Conservation (phyloP, 108 stramenopile genomes). For the Cyclostephanos tholiformis region DNA sequence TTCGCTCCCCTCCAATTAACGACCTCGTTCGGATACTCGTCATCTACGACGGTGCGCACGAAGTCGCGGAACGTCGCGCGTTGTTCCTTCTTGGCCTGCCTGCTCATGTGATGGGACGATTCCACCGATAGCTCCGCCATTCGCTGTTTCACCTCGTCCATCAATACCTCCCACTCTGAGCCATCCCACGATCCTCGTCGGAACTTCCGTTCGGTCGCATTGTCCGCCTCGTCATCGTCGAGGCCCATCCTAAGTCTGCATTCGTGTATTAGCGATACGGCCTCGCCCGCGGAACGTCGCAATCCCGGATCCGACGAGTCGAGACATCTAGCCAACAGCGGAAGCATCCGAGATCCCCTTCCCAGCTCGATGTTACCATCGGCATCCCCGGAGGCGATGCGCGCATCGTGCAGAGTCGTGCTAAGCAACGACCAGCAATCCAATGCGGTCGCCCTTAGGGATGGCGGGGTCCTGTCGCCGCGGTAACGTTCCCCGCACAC, state of each 20-base stretch:
- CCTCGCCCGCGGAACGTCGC: constrained; percentile 77
- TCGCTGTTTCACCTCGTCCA: constrained; percentile 78
- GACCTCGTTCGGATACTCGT: constrained; percentile 63
- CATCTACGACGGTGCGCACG: constrained; percentile 76
- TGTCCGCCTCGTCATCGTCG: constrained; percentile 50
- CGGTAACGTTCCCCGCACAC: constrained; percentile 57
- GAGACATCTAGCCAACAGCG: constrained; percentile 61
- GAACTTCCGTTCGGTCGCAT: constrained; percentile 61
- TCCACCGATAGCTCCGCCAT: constrained; percentile 73
- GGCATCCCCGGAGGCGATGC: constrained; percentile 61
- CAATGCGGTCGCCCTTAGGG: constrained; percentile 69
- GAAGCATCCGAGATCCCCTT: constrained; percentile 64
- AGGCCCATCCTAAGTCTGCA: constrained; percentile 67
- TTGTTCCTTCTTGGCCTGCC: constrained; percentile 82
- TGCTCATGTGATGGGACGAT: constrained; percentile 75
- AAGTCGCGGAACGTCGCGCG: constrained; percentile 83
- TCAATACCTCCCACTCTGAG: constrained; percentile 73
- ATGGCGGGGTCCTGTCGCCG: constrained; percentile 52
- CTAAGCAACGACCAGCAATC: constrained; percentile 83
- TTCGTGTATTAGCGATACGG: constrained; percentile 79
- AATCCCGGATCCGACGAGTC: constrained; percentile 55
- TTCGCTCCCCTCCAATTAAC: constrained; percentile 72
- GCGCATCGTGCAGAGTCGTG: constrained; percentile 62
- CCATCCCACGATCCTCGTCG: constrained; percentile 81
- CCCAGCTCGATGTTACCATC: constrained; percentile 42